A percentile compares a stretch with the other conserved stretches of the same genome.
Conservation (phyloP, 1,139 yeast genomes). For the Scheffersomyces illinoinensis region DNA sequence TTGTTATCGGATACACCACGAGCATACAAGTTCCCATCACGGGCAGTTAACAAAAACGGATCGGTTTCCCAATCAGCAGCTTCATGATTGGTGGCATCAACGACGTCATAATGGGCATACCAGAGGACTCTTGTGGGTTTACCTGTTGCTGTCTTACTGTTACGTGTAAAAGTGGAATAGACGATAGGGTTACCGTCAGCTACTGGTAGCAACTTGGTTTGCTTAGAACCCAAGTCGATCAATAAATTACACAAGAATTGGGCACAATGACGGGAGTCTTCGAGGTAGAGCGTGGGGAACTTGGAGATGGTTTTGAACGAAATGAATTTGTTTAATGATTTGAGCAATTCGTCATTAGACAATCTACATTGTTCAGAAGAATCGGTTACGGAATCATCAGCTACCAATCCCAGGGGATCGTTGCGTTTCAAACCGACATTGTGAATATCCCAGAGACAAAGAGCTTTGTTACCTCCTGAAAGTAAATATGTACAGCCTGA, state of each 20-base stretch:
- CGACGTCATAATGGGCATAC: slow-evolving; percentile 97
- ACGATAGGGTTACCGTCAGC: slow-evolving; percentile 81
- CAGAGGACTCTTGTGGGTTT: slow-evolving; percentile 57
- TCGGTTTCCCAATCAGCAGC: slow-evolving; percentile 69
- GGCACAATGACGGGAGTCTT: slow-evolving; percentile 88
- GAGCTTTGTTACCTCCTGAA: slow-evolving; percentile 40
- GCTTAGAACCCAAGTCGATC: slow-evolving; percentile 68
- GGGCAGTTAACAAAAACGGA: slow-evolving; percentile 74
- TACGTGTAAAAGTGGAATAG: slow-evolving; percentile 64
- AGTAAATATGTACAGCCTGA: slow-evolving; percentile 28
- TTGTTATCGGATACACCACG: slow-evolving; percentile 95
- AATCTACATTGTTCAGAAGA: slow-evolving; percentile 39
- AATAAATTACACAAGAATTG: slow-evolving; percentile 66
- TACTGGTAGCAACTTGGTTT: slow-evolving; percentile 70
- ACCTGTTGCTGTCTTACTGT: slow-evolving; percentile 12
- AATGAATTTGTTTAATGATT: slow-evolving; percentile 61
- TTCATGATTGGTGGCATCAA: slow-evolving; percentile 51
- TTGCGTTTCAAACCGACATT: slow-evolving; percentile 15
- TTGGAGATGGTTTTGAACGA: slow-evolving; percentile 78
- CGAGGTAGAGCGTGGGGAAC: slow-evolving; percentile 61
- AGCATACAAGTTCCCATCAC: slow-evolving; percentile 84
- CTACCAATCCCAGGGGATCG: background rate
- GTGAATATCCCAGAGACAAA: slow-evolving; percentile 40
- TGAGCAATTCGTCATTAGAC: slow-evolving; percentile 62
- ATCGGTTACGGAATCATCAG: slow-evolving; percentile 12